phyloP scores from a whole-genome alignment of 768 basidiomycete genomes.

The Udeniomyces megalosporus region DNA sequence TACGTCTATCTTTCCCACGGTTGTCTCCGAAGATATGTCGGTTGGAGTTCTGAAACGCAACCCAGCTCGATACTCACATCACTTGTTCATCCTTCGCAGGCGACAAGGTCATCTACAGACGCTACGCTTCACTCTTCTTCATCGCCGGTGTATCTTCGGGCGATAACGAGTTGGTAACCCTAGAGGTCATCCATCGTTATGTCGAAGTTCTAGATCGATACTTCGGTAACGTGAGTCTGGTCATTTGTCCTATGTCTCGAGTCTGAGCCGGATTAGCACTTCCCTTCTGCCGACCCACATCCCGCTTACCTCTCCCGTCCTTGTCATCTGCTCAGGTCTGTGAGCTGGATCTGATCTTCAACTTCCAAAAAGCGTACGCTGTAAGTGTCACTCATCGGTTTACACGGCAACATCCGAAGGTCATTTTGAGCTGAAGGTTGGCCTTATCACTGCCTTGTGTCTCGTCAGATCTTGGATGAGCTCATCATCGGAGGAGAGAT shows the following conservation, averaged over 20 bases:
- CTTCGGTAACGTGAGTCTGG: constrained; percentile 65
- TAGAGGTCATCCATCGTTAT: constrained; percentile 87
- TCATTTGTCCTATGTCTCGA: not conserved
- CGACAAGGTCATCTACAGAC: constrained; percentile 71
- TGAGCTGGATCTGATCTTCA: constrained; percentile 92
- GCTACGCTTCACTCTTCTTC: constrained; percentile 93
- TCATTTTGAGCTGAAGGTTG: not conserved
- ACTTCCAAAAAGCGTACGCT: constrained; percentile 89
- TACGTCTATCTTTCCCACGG: not conserved
- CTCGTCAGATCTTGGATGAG: constrained; percentile 57
- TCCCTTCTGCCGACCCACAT: not conserved
- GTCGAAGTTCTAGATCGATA: constrained; percentile 72
- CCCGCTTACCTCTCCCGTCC: not conserved
- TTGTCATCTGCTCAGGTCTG: constrained; percentile 26
- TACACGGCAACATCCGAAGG: too few relatives aligned
- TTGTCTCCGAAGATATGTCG: too few relatives aligned
- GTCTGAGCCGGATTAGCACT: not conserved
- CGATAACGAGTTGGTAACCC: constrained; percentile 81
- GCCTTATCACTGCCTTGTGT: not conserved
- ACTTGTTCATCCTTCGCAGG: too few relatives aligned
- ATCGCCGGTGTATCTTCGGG: constrained; percentile 63
- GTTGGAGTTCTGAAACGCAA: too few relatives aligned
- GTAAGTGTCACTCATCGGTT: constrained; percentile 28
- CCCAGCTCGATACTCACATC: too few relatives aligned
- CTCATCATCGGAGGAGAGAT: constrained; percentile 85